phyloP scores from a whole-genome alignment of 139 green algal genomes.

The Coccomyxa sp. region DNA sequence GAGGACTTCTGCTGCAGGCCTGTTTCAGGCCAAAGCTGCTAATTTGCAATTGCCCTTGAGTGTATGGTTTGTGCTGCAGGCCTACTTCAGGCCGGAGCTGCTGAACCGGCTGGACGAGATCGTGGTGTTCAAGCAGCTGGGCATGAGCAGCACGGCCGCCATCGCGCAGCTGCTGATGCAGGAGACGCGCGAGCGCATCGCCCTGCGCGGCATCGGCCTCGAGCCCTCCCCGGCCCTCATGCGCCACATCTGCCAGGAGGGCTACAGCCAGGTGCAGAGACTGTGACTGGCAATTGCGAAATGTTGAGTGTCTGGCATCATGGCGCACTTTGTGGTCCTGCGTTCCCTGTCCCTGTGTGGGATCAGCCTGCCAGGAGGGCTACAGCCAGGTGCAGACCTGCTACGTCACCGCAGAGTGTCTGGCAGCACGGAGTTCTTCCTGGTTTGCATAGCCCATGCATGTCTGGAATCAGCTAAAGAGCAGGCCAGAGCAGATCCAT shows the following conservation, averaged over 20 bases:
- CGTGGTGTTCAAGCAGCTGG: conserved; percentile 78
- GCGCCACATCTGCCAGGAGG: conserved; percentile 55
- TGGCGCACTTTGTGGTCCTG: no score
- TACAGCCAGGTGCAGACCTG: conserved; percentile 33
- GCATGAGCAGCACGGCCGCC: conserved; percentile 34
- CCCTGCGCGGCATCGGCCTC: conserved; percentile 38
- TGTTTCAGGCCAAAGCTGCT: no score
- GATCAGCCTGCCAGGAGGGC: not conserved
- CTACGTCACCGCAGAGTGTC: not conserved
- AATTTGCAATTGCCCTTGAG: no score
- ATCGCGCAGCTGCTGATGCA: conserved; percentile 69
- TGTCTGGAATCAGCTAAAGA: not conserved
- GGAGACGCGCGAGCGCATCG: conserved; percentile 44
- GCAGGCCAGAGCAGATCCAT: no score
- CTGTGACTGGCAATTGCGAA: not conserved
- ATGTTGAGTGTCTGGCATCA: not conserved
- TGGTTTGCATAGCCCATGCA: not conserved
- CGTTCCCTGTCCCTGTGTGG: not conserved
- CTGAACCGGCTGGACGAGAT: conserved; percentile 84
- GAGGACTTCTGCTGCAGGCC: no score
- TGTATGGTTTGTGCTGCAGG: no score
- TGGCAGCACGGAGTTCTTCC: no score
- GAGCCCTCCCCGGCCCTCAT: conserved; percentile 38
- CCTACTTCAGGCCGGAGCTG: conserved; percentile 77
- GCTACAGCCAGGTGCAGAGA: conserved; percentile 45